Evolutionary conservation across 352 stramenopile species (phyloP), one percentile per base, ranked within the genome.

Genomic region (Phytopythium vexans): DNA sequence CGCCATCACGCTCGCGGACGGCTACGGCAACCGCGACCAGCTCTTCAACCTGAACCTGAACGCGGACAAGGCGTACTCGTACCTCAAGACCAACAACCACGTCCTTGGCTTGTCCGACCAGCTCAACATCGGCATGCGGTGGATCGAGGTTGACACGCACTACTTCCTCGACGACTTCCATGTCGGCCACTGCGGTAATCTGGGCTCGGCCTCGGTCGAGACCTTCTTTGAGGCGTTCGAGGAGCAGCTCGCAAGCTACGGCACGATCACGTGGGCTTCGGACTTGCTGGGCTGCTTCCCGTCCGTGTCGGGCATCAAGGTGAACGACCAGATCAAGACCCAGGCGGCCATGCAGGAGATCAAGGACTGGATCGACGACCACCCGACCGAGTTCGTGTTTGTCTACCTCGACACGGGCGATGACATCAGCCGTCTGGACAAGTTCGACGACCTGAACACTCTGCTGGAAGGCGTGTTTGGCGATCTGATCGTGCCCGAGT

Each of bases 41-140:
- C 68, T 80, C 47, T 76, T 85, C 53, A 85, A 85, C 48, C 34
- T 49, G 7, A 77, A 79, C 16, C 39, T 82, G 53, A 67, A 67
- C 56, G 37, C 60, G 14, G 58, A 48, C 41, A 82, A 79, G 47
- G 12, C 60, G 47, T 77, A 74, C 27, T 77, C 68, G 46, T 85
- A 69, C 52, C 66, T 88, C 44, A 80, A 84, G 58, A 88, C 77
- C 1, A 86, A 84, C 66, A 82, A 88, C 52, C 71, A 88, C n/a
- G 61, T 80, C 5, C 54, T 86, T 14, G 81, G 69, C 52, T 21
- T 88, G 7, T 70, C 66, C 3, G 78, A 89, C 45, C 74, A 87
- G 59, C 59, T 89, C 0, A 64, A 60, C 33, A 62, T 89, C 2
- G 78, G 78, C 37, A 67, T 89, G 50, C 71, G 78, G 3, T 84